phyloP scores from a whole-genome alignment of 2,329 filamentous ascomycete species.

The Talaromyces sp. region DNA sequence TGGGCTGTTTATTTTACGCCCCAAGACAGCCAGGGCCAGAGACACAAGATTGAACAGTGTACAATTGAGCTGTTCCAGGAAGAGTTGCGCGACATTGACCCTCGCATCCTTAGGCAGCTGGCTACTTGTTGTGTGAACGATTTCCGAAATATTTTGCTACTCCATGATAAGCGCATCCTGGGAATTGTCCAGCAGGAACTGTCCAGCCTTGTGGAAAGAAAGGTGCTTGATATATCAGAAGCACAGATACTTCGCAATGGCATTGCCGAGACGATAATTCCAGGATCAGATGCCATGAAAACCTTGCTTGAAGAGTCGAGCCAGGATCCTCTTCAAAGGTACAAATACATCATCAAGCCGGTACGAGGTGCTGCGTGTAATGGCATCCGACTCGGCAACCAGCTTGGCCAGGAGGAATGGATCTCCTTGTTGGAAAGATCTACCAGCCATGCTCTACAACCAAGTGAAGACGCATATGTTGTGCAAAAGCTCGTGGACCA shows the following conservation, averaged over 20 bases:
- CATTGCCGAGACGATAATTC: conserved; percentile 19
- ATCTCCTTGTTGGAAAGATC: conserved; percentile 15
- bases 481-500: conserved; percentile 19
- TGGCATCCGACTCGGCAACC: conserved; percentile 21
- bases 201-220: conserved; percentile 13
- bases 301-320: conserved; percentile 9
- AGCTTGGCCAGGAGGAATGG: conserved; percentile 17
- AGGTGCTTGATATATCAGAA: conserved; percentile 15
- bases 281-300: conserved; percentile 20
- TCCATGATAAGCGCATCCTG: conserved; percentile 30
- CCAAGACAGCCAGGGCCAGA: conserved; percentile 18
- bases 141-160: conserved; percentile 24
- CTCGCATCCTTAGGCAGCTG: conserved; percentile 21
- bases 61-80: conserved; percentile 24
- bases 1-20: not conserved
- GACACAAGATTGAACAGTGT: conserved; percentile 16
- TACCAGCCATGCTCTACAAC: conserved; percentile 1
- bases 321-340: conserved; percentile 12
- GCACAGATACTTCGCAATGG: conserved; percentile 15
- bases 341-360: conserved; percentile 22
- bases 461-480: conserved; percentile 14
- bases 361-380: conserved; percentile 18
- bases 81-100: conserved; percentile 19
- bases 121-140: conserved; percentile 25
- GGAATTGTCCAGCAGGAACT: conserved; percentile 24